Base-by-base conservation (phyloP, 345 rosid species). In the Pelargonium nanum region DNA sequence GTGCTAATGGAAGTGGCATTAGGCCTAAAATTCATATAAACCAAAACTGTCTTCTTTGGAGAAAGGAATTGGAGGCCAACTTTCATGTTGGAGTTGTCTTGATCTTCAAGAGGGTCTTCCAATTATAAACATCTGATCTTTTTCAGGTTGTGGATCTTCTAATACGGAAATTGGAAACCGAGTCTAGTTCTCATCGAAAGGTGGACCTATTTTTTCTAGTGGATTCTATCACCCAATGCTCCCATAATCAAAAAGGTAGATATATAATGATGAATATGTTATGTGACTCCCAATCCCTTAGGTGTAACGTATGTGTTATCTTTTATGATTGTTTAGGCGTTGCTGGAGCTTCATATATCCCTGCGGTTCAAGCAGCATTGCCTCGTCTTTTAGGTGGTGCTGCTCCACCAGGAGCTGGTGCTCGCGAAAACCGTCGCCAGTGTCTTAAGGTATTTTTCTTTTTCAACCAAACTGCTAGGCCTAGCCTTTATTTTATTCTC, bases 351-450 rank as follows among this genome's bases (percentile, higher is more conserved):
- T 84, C 86, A 57, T 93, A 89, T 50, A 72, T 89, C 64, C 97
- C 96, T 62, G 76, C 80, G 5, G 85, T 89, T 70, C 91, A 89
- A 75, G 83, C 95, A 58, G 96, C 99, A 63, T 64, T 93, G 70
- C 97, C 96, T 23, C 97, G 97, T 24, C 95, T 93, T 69, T 74
- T 93, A 67, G 87, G 87, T 76, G 96, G 91, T 65, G 94, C 97
- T 78, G 97, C 87, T 62, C 96, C 99, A 64, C 65, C 86, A 51
- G 99, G 99, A 54, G 64, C 77, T 53, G 76, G 85, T 73, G 87
- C 95, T 64, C 91, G 90, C 63, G 97, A 93, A 77, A 93, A 93
- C 70, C 96, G 97, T 26, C 97, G 88, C 62, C 95, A 89, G 64
- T 93, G 99, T 80, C 91, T 84, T 51, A 93, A 93, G 94, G 99